Percentiles rank a stretch among this genome's conserved stretches.
These are phyloP conservation scores for Pythium volutum DNA, from an alignment of 352 stramenopile species.

Conservation along the genomic window DNA sequence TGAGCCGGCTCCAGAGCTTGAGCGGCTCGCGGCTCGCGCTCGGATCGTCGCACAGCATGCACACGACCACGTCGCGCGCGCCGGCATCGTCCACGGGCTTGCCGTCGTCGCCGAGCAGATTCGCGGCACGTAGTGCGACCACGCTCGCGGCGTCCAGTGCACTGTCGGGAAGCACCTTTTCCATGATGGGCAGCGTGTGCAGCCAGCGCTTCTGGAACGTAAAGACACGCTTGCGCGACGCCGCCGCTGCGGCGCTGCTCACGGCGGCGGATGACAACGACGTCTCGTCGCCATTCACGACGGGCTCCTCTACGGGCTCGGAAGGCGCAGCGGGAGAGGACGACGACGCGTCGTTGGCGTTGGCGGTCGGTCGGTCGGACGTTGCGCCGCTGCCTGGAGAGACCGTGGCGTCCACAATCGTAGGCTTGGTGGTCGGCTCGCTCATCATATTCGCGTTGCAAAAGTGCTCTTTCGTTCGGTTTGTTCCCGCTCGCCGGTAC, in stretches of 20 bases:
- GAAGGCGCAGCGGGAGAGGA: neutral
- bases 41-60: constrained; percentile 76
- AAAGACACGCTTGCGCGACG: constrained; percentile 69
- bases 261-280: neutral
- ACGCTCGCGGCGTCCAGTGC: constrained; percentile 30
- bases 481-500: constrained; percentile 28
- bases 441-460: constrained; percentile 17
- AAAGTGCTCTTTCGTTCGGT: constrained; percentile 19
- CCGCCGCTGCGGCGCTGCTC: neutral
- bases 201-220: constrained; percentile 81
- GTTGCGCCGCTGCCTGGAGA: neutral
- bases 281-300: neutral
- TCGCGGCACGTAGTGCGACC: constrained; percentile 28
- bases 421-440: constrained; percentile 8
- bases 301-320: neutral
- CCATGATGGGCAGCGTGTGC: constrained; percentile 74
- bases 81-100: constrained; percentile 22
- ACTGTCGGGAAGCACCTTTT: constrained; percentile 51
- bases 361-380: neutral
- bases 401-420: neutral
- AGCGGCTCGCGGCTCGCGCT: constrained; percentile 48
- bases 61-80: constrained; percentile 57
- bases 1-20: constrained; percentile 73
- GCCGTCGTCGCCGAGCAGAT: constrained; percentile 22
- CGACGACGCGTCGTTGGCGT: neutral